Evolutionary conservation across 225 moss, liverwort and hornwort genomes (phyloP).

Genomic region (Rhytidiadelphus loreus): DNA sequence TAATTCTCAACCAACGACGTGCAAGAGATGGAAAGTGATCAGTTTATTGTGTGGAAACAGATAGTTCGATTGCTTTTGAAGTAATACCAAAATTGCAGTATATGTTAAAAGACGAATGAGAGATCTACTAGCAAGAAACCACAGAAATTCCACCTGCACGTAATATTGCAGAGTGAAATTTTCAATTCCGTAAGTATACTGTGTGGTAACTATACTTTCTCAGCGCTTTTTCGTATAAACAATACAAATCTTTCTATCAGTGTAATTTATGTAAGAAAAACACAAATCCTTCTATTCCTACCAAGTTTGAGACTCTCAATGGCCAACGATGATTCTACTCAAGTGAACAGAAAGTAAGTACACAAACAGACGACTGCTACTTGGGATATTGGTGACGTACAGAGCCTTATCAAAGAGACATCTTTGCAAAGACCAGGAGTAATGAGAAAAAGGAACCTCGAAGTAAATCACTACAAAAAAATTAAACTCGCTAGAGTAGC

Average conservation of each 20-base stretch:
- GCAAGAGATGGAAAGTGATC: not conserved
- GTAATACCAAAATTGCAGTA: not conserved
- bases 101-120: not conserved
- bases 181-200: no score
- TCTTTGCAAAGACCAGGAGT: not conserved
- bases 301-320: not conserved
- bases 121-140: not conserved
- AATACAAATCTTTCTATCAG: not conserved
- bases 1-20: not conserved
- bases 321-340: not conserved
- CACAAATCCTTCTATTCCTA: not conserved
- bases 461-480: not conserved
- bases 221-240: no score
- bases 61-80: not conserved
- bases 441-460: not conserved
- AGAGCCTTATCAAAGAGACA: not conserved
- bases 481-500: not conserved
- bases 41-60: not conserved
- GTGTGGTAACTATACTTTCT: no score
- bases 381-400: not conserved
- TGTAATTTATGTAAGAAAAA: not conserved
- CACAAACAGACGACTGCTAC: not conserved
- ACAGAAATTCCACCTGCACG: not conserved
- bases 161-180: not conserved
- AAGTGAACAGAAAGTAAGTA: not conserved